phyloP scores from a whole-genome alignment of 2,329 filamentous ascomycete species.

The Helotiales sp. region DNA sequence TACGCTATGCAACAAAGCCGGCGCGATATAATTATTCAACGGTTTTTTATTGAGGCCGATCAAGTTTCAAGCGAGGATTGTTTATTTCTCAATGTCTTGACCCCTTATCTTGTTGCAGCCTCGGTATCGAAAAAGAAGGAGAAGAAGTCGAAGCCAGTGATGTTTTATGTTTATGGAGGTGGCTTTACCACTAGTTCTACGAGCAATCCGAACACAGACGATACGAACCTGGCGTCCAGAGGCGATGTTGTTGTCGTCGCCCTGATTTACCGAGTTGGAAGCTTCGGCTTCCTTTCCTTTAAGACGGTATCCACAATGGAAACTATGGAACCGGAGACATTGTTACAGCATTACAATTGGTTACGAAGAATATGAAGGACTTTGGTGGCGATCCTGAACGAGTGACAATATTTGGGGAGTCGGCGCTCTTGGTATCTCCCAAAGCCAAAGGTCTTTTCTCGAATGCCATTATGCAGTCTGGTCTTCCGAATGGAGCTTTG shows the following conservation, averaged over 20 bases:
- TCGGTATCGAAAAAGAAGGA: background rate
- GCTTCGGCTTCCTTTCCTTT: conserved; percentile 53
- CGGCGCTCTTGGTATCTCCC: conserved; percentile 19
- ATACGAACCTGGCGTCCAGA: conserved; percentile 14
- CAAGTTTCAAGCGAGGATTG: conserved; percentile 60
- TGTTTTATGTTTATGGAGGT: conserved; percentile 25
- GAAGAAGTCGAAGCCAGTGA: conserved; percentile 39
- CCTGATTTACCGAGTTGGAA: conserved; percentile 51
- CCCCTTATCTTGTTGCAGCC: conserved; percentile 48
- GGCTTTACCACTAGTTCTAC: conserved; percentile 41
- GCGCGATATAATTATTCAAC: background rate
- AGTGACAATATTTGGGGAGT: conserved; percentile 47
- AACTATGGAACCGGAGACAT: conserved; percentile 51
- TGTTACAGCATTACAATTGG: conserved; percentile 38
- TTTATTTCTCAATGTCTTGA: conserved; percentile 57
- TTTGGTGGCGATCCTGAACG: conserved; percentile 42
- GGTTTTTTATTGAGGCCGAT: too few relatives aligned
- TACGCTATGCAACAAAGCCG: background rate
- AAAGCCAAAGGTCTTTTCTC: background rate
- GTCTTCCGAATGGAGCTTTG: background rate
- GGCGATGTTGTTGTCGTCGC: conserved; percentile 23
- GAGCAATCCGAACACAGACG: conserved; percentile 11
- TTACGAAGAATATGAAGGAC: conserved; percentile 38
- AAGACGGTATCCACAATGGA: conserved; percentile 44
- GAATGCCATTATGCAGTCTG: background rate